These are phyloP conservation scores for Rhizomucor pusillus DNA, from an alignment of 371 early-diverging fungal genomes.

Conservation along the genomic window DNA sequence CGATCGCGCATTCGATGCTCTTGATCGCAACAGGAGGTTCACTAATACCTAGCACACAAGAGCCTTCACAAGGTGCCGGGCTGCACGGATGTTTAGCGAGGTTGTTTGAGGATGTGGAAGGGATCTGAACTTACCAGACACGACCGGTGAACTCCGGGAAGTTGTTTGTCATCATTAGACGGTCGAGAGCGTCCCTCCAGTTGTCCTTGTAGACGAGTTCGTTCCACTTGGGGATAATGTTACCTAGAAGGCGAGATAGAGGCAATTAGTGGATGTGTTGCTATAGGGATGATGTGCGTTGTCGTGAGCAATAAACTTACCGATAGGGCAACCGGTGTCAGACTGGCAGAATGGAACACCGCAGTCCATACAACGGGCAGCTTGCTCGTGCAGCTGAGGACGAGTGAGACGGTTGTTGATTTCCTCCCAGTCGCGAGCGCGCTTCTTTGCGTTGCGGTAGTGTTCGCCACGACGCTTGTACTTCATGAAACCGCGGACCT, in stretches of 20 bases:
- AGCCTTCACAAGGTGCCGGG: slow-evolving; percentile 89
- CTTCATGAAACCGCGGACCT: slow-evolving; percentile 90
- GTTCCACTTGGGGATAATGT: slow-evolving; percentile 98
- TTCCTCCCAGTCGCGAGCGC: slow-evolving; percentile 91
- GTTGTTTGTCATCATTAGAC: slow-evolving; percentile 95
- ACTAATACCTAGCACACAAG: slow-evolving; percentile 78
- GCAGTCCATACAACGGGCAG: slow-evolving; percentile 97
- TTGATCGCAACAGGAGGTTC: slow-evolving; percentile 94
- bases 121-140: slow-evolving; percentile 23
- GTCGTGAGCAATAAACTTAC: slow-evolving; percentile 15
- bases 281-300: no score
- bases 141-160: slow-evolving; percentile 90
- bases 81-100: slow-evolving; percentile 37
- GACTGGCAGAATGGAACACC: slow-evolving; percentile 98
- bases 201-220: slow-evolving; percentile 92
- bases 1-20: slow-evolving; percentile 95
- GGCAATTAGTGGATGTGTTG: no score
- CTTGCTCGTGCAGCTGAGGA: slow-evolving; percentile 85
- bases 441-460: slow-evolving; percentile 82
- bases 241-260: slow-evolving; percentile 21
- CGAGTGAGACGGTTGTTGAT: slow-evolving; percentile 82
- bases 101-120: no score
- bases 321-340: slow-evolving; percentile 94
- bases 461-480: slow-evolving; percentile 85
- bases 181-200: slow-evolving; percentile 92